Base-by-base conservation (phyloP, 805 yeast genomes). In the Wickerhamomyces ciferrii region DNA sequence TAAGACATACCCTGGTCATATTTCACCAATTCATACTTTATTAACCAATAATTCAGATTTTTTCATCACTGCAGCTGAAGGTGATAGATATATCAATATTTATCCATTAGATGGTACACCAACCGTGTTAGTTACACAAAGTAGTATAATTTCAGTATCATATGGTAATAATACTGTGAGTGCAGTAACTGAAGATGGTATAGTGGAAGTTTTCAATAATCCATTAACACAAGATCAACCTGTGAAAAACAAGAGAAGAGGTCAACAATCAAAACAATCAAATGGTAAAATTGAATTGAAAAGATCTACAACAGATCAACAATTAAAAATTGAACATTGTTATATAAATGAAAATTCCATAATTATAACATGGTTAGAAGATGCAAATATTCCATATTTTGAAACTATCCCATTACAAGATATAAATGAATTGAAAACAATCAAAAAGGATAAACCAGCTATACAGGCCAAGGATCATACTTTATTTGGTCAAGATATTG, bases 81-180 rank as follows among this genome's bases (percentile, higher is more conserved):
- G 83, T 49, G 98, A 91, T 63, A 76, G 97, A 54, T 89, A 87
- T 62, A 74, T 90, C 53, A 88, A 88, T 61, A 69, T 86, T 34
- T 83, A 84, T 59, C 75, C 84, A 11, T 46, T 80, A 2, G 65
- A 70, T 3, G 43, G 43, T 1, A 46, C 61, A 4, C 60, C 69
- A n/a, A 70, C 83, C 2, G 86, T 90, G 3, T 75, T 88, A 47
- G 90, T 86, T 15, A 73, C 91, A 3, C 85, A 84, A 51, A 71
- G 88, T 15, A 77, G 85, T 43, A 79, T 87, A 14, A 47, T 61
- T 1, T 64, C 68, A 8, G 59, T 85, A 9, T 61, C 76, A 0
- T 64, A 71, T 47, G 71, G 68, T 5, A 61, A 60, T 19, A 58
- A 65, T 18, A 64, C 60, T 1, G 60, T 84, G 18, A 68, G 78